These are phyloP conservation scores for Trichoderma sp. DNA, from an alignment of 2,329 filamentous ascomycete species.

Conservation along the genomic window DNA sequence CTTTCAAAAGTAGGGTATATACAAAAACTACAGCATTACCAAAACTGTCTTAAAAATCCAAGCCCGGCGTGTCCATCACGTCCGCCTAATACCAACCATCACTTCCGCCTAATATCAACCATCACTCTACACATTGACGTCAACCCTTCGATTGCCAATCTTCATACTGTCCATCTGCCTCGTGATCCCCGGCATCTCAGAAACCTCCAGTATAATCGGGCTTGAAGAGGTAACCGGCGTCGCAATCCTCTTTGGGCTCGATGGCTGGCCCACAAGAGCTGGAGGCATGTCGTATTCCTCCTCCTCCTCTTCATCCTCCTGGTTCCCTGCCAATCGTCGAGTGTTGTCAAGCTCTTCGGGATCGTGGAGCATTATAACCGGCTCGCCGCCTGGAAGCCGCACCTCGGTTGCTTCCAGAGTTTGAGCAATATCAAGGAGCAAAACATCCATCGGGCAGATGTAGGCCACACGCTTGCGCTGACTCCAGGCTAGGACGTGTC, in stretches of 20 bases:
- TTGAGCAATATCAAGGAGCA: constrained; percentile 79
- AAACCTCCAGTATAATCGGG: constrained; percentile 29
- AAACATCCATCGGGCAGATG: constrained; percentile 90
- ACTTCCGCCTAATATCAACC: no score
- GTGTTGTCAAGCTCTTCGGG: neutral
- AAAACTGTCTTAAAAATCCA: neutral
- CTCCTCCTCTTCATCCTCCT: constrained; percentile 28
- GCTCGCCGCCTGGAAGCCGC: constrained; percentile 62
- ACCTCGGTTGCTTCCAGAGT: constrained; percentile 69
- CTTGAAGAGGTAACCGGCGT: constrained; percentile 27
- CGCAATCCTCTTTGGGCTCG: constrained; percentile 18
- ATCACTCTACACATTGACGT: constrained; percentile 4
- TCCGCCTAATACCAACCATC: no score
- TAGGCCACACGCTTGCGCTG: constrained; percentile 78
- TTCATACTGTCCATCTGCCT: constrained; percentile 34
- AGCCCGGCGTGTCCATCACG: no score
- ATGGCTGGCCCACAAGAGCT: neutral
- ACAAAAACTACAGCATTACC: neutral
- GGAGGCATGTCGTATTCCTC: constrained; percentile 17
- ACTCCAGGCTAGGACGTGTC: constrained; percentile 87
- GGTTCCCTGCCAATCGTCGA: constrained; percentile 13
- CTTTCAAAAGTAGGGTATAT: constrained; percentile 11
- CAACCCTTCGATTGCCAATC: constrained; percentile 25
- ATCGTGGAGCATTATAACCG: constrained; percentile 35
- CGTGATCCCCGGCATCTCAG: constrained; percentile 29